phyloP scores from a whole-genome alignment of 2,329 filamentous ascomycete genomes.

The Aspergillus neotritici region DNA sequence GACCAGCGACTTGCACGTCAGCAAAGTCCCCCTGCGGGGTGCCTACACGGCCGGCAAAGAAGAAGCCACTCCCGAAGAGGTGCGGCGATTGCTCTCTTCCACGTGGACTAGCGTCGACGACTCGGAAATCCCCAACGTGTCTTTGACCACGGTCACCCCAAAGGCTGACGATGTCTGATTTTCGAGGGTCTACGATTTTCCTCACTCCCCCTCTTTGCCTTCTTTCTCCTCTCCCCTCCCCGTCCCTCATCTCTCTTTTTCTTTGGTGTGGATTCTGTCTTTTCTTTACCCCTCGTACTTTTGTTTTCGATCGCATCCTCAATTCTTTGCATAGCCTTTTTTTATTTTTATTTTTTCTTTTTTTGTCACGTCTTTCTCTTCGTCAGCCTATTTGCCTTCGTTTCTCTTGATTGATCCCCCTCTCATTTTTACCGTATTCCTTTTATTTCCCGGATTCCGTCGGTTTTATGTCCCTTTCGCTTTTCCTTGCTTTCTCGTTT shows the following conservation, averaged over 20 bases:
- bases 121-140: constrained; percentile 23
- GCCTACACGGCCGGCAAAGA: constrained; percentile 19
- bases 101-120: constrained; percentile 33
- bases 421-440: background rate
- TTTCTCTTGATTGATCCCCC: constrained; percentile 1
- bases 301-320: constrained; percentile 2
- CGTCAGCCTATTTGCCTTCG: constrained; percentile 1
- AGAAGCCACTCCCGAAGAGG: constrained; percentile 26
- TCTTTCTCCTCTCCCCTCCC: constrained; percentile 8
- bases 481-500: constrained; percentile 12
- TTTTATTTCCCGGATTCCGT: constrained; percentile 10
- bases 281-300: constrained; percentile 12
- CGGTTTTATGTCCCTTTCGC: background rate
- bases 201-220: constrained; percentile 19
- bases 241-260: constrained; percentile 1
- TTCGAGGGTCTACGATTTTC: background rate
- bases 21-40: constrained; percentile 20
- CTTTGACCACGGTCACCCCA: constrained; percentile 14
- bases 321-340: constrained; percentile 1
- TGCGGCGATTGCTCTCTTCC: constrained; percentile 31
- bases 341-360: background rate
- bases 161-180: constrained; percentile 7
- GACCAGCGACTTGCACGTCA: constrained; percentile 24
- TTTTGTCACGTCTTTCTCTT: constrained; percentile 1
- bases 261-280: constrained; percentile 14